These are phyloP conservation scores for Claviceps capensis DNA, from an alignment of 2,329 filamentous ascomycete genomes.

Conservation along the genomic window DNA sequence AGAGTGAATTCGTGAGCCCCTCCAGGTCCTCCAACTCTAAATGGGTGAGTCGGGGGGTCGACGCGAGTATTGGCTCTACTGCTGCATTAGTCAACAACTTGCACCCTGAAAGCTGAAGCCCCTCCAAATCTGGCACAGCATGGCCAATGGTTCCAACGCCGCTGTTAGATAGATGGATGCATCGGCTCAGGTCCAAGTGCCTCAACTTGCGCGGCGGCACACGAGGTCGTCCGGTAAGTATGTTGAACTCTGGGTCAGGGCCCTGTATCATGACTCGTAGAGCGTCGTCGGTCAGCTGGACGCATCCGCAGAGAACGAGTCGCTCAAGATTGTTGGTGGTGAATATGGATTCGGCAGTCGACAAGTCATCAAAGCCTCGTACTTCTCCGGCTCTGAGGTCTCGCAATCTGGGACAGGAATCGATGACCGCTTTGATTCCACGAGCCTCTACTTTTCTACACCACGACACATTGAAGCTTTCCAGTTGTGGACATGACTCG, in stretches of 20 bases:
- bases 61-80: slow-evolving; percentile 58
- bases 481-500: slow-evolving; percentile 65
- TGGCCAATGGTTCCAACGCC: slow-evolving; percentile 60
- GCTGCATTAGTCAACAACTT: slow-evolving; percentile 59
- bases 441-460: slow-evolving; percentile 72
- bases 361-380: slow-evolving; percentile 59
- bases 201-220: slow-evolving; percentile 67
- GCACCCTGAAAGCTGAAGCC: slow-evolving; percentile 71
- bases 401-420: slow-evolving; percentile 56
- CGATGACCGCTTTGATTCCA: slow-evolving; percentile 59
- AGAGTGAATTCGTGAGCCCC: slow-evolving; percentile 58
- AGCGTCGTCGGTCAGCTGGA: slow-evolving; percentile 61
- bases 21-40: slow-evolving; percentile 81
- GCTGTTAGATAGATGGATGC: slow-evolving; percentile 54
- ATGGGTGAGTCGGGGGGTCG: slow-evolving; percentile 65
- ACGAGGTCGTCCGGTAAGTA: slow-evolving; percentile 61
- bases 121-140: slow-evolving; percentile 67
- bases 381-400: slow-evolving; percentile 78
- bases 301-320: slow-evolving; percentile 69
- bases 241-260: slow-evolving; percentile 60
- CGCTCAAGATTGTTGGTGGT: slow-evolving; percentile 68
- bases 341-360: slow-evolving; percentile 64
- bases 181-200: slow-evolving; percentile 76
- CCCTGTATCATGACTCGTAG: slow-evolving; percentile 66
- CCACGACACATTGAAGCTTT: slow-evolving; percentile 83